Evolutionary conservation across 495 filamentous ascomycete genomes (phyloP).

Genomic region (Pyronema domesticum): DNA sequence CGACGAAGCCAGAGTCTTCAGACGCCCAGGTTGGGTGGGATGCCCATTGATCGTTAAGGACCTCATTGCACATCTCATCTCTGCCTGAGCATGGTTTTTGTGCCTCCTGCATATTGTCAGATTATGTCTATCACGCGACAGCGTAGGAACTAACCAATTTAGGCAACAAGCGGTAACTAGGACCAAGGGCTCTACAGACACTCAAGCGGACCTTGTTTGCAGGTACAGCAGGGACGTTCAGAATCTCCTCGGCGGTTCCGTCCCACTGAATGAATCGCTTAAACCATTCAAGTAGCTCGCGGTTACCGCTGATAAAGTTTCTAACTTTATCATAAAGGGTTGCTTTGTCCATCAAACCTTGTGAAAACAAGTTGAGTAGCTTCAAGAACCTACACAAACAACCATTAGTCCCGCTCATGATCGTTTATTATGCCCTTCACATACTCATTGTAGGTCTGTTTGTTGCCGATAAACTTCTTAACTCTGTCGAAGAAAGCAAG

Average conservation of each 20-base stretch:
- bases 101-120: conserved; percentile 38
- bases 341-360: conserved; percentile 70
- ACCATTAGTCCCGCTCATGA: background rate
- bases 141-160: conserved; percentile 38
- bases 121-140: conserved; percentile 2
- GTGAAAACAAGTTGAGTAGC: conserved; percentile 80
- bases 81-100: conserved; percentile 78
- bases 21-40: conserved; percentile 98
- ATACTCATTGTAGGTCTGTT: conserved; percentile 64
- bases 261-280: conserved; percentile 57
- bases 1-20: conserved; percentile 94
- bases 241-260: conserved; percentile 56
- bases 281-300: conserved; percentile 73
- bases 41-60: conserved; percentile 95
- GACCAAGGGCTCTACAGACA: conserved; percentile 82
- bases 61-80: conserved; percentile 76
- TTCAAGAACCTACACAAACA: conserved; percentile 47
- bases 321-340: conserved; percentile 63
- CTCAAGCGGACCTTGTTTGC: conserved; percentile 59
- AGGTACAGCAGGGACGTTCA: conserved; percentile 56
- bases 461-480: conserved; percentile 89
- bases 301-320: conserved; percentile 72
- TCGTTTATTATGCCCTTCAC: background rate
- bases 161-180: conserved; percentile 84
- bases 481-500: conserved; percentile 87